Conservation (phyloP, 108 stramenopile species). For the Fragilariopsis cylindrus region DNA sequence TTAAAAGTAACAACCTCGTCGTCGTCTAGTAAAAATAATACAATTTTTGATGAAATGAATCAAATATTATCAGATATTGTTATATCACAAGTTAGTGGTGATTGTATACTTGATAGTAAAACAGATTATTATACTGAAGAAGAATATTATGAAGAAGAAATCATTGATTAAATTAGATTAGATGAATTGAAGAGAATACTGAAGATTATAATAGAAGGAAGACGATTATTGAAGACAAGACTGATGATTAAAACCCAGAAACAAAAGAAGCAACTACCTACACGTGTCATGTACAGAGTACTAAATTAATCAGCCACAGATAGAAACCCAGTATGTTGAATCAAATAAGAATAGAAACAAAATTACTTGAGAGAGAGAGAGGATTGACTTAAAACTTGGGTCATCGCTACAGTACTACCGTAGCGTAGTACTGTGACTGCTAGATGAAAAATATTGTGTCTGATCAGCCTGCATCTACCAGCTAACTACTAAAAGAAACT, state of each 20-base stretch:
- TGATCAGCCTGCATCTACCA: too few species aligned
- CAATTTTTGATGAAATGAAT: constrained; percentile 20
- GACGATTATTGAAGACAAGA: neutral
- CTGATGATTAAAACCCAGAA: neutral
- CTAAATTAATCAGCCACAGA: too few species aligned
- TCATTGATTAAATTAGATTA: neutral
- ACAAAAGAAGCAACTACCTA: neutral
- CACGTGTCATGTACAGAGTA: neutral
- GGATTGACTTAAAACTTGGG: too few species aligned
- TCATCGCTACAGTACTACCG: too few species aligned
- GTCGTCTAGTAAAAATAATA: neutral
- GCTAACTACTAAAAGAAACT: too few species aligned
- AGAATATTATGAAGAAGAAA: constrained; percentile 34
- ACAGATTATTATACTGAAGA: constrained; percentile 29
- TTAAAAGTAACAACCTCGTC: neutral
- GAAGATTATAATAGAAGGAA: neutral
- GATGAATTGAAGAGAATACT: too few species aligned
- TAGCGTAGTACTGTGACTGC: too few species aligned
- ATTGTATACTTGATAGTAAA: constrained; percentile 1
- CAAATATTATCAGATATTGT: constrained; percentile 32
- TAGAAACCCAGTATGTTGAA: too few species aligned
- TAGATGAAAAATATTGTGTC: too few species aligned
- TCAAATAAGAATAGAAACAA: too few species aligned
- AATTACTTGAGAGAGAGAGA: too few species aligned
- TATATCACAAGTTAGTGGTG: constrained; percentile 33